A percentile compares a stretch with the other conserved stretches of the same genome.
These are phyloP conservation scores for Wickerhamiella spandovensis DNA, from an alignment of 805 yeast genomes.

Conservation along the genomic window DNA sequence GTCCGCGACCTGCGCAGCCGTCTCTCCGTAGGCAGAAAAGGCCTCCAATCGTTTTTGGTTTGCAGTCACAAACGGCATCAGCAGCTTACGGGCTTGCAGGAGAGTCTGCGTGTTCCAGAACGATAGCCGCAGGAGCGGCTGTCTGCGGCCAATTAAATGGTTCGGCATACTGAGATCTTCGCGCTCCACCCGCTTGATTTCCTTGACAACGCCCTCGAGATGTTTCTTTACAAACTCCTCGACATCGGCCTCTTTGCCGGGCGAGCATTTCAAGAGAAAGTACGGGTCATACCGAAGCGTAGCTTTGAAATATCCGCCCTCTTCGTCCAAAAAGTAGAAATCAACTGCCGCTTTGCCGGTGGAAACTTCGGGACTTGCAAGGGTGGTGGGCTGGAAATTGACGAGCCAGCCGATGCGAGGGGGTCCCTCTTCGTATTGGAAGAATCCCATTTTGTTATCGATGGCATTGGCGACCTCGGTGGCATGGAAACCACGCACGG, in stretches of 20 bases:
- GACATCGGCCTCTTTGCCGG: slow-evolving; percentile 49
- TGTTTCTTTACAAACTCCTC: slow-evolving; percentile 68
- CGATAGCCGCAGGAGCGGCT: slow-evolving; percentile 48
- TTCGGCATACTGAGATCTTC: slow-evolving; percentile 77
- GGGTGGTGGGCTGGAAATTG: slow-evolving; percentile 81
- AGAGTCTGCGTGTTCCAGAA: slow-evolving; percentile 69
- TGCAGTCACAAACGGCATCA: slow-evolving; percentile 56
- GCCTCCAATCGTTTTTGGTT: slow-evolving; percentile 51
- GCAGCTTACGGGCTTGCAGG: slow-evolving; percentile 53
- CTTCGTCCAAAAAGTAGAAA: slow-evolving; percentile 86
- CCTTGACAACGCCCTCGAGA: slow-evolving; percentile 52
- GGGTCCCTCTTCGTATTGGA: slow-evolving; percentile 60
- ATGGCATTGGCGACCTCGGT: slow-evolving; percentile 35
- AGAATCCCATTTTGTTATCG: slow-evolving; percentile 82
- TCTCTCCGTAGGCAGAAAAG: slow-evolving; percentile 52
- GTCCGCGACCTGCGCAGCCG: slow-evolving; percentile 28
- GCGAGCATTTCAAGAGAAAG: slow-evolving; percentile 51
- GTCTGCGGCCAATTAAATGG: slow-evolving; percentile 67
- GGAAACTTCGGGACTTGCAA: slow-evolving; percentile 23
- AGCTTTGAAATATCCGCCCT: slow-evolving; percentile 90
- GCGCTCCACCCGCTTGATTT: slow-evolving; percentile 41
- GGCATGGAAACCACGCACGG: slow-evolving; percentile 7
- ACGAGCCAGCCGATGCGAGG: slow-evolving; percentile 75
- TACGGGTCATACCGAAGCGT: slow-evolving; percentile 79
- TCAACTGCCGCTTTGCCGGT: slow-evolving; percentile 85